Conservation (phyloP, 768 basidiomycete species). For the Phylloporus sp. region DNA sequence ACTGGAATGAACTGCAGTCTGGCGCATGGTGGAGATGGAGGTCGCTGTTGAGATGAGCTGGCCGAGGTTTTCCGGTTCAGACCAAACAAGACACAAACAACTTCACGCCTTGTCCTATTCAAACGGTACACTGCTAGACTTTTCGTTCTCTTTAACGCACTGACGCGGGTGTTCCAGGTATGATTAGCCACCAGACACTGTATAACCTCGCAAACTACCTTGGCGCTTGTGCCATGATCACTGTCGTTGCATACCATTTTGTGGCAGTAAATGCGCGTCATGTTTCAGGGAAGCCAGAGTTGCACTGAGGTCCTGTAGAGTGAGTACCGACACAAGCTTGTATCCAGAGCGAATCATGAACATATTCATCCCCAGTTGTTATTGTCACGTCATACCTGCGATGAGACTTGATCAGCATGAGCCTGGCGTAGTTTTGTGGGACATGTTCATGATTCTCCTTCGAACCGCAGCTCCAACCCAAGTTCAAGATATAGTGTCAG, state of each 20-base stretch:
- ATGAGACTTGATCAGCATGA: not conserved
- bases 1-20: conserved; percentile 50
- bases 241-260: conserved; percentile 87
- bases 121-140: conserved; percentile 18
- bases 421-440: too few species aligned
- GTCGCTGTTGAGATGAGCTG: conserved; percentile 5
- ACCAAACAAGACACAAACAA: conserved; percentile 36
- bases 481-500: too few species aligned
- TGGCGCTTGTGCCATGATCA: conserved; percentile 81
- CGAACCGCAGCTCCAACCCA: conserved; percentile 16
- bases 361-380: not conserved
- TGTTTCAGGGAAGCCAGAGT: conserved; percentile 28
- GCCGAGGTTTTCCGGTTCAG: conserved; percentile 28
- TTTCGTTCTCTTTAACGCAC: not conserved
- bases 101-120: conserved; percentile 5
- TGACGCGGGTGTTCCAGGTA: conserved; percentile 28
- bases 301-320: conserved; percentile 4
- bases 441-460: conserved; percentile 3
- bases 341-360: not conserved
- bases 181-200: conserved; percentile 81
- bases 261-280: conserved; percentile 76
- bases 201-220: conserved; percentile 80
- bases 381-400: not conserved
- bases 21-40: conserved; percentile 39
- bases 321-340: conserved; percentile 1